Evolutionary conservation across 768 basidiomycete species (phyloP).

Genomic region (Lenzites betulinus): DNA sequence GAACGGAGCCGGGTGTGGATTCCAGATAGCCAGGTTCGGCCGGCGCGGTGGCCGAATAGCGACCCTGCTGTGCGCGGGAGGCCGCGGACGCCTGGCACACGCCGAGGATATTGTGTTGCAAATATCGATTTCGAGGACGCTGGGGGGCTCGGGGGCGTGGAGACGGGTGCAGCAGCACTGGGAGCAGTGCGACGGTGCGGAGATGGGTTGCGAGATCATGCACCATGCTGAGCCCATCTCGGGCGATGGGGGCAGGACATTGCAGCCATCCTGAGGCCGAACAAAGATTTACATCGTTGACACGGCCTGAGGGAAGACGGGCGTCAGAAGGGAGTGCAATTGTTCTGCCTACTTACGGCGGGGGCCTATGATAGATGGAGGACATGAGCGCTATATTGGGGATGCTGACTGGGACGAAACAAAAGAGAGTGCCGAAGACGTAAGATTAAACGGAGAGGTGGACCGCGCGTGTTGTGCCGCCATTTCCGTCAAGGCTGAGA

Average conservation of each 20-base stretch:
- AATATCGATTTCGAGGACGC: neutral
- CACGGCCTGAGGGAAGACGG: constrained; percentile 15
- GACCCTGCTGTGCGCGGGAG: constrained; percentile 13
- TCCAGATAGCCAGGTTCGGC: constrained; percentile 15
- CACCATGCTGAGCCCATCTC: neutral
- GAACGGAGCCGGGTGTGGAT: constrained; percentile 19
- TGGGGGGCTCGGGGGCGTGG: neutral
- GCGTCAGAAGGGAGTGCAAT: constrained; percentile 10
- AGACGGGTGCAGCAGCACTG: neutral
- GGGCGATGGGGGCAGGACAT: constrained; percentile 1
- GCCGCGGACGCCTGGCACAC: constrained; percentile 5
- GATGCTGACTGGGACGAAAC: constrained; percentile 13
- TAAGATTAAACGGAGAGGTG: constrained; percentile 17
- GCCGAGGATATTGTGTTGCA: constrained; percentile 10
- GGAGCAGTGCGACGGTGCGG: neutral
- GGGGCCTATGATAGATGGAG: neutral
- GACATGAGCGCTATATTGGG: neutral
- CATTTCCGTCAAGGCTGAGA: constrained; percentile 17
- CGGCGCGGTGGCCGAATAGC: constrained; percentile 14
- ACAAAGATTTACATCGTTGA: constrained; percentile 4
- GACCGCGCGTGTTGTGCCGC: constrained; percentile 9
- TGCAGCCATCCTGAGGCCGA: constrained; percentile 13
- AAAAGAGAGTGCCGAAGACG: constrained; percentile 22
- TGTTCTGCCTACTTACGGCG: constrained; percentile 14
- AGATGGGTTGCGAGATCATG: neutral